Percentiles rank a stretch among this genome's conserved stretches.
phyloP scores from a whole-genome alignment of 441 rosid genomes.

The Pelargonium fulgidum region DNA sequence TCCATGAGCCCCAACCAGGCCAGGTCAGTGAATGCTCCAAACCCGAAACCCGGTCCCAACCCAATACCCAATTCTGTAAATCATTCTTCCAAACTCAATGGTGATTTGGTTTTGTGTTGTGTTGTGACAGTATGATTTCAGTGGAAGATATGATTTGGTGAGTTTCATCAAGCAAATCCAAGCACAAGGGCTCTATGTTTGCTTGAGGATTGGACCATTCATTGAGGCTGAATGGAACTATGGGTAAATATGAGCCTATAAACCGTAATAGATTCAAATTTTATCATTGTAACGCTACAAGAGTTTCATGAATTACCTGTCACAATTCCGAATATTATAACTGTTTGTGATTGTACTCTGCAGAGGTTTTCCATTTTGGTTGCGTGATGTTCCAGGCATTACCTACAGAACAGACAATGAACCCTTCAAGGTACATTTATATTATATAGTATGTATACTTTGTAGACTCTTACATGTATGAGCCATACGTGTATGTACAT shows the following conservation, averaged over 20 bases:
- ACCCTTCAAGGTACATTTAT: constrained; percentile 58
- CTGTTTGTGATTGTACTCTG: constrained; percentile 3
- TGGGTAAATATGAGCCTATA: constrained; percentile 40
- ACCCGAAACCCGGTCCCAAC: neutral
- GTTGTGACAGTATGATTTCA: constrained; percentile 60
- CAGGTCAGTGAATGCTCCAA: constrained; percentile 34
- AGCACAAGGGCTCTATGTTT: constrained; percentile 70
- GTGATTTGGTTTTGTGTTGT: neutral
- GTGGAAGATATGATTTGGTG: constrained; percentile 69
- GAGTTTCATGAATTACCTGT: no score
- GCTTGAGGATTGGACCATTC: constrained; percentile 83
- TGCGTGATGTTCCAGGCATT: constrained; percentile 78
- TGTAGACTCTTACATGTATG: no score
- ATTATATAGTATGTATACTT: neutral
- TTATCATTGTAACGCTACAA: neutral
- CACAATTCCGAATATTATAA: no score
- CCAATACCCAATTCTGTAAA: neutral
- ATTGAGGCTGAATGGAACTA: constrained; percentile 83
- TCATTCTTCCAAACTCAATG: neutral
- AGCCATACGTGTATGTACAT: no score
- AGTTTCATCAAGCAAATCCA: constrained; percentile 66
- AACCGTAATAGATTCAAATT: neutral
- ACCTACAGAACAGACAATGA: constrained; percentile 66
- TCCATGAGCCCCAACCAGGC: constrained; percentile 69
- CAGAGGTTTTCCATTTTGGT: constrained; percentile 91